These are phyloP conservation scores for Metschnikowia reukaufii DNA, from an alignment of 805 yeast species.

Conservation along the genomic window DNA sequence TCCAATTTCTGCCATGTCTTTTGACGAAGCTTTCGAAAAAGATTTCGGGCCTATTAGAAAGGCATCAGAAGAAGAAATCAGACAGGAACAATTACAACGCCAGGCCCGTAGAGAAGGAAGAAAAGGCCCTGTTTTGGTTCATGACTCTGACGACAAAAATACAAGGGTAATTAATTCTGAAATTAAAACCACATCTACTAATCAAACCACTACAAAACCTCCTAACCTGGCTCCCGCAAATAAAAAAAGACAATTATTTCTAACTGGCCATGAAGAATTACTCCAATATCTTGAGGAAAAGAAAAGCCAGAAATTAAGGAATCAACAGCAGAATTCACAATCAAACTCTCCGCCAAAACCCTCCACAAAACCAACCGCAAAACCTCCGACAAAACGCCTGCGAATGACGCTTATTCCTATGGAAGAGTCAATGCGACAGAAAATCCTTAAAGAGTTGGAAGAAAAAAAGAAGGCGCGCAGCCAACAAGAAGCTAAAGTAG, in stretches of 20 bases:
- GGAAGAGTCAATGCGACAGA: slow-evolving; percentile 6
- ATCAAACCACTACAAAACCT: neutral
- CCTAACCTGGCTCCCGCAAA: neutral
- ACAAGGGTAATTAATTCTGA: neutral
- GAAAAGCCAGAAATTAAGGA: neutral
- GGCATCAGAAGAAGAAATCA: slow-evolving; percentile 6
- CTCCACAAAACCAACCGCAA: too few species aligned
- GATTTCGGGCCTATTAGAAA: slow-evolving; percentile 11
- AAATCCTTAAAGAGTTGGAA: neutral
- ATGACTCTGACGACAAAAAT: neutral
- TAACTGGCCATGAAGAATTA: slow-evolving; percentile 12
- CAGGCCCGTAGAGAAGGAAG: neutral
- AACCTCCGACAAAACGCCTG: too few species aligned
- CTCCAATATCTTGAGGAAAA: slow-evolving; percentile 5
- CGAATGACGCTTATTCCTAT: slow-evolving; percentile 7
- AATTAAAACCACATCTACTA: neutral
- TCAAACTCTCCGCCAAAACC: neutral
- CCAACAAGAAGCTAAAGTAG: neutral
- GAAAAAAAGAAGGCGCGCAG: neutral
- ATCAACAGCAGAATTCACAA: neutral
- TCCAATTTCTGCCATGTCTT: slow-evolving; percentile 9
- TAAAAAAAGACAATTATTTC: slow-evolving; percentile 1
- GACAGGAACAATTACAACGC: slow-evolving; percentile 3
- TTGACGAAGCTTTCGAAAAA: slow-evolving; percentile 19
- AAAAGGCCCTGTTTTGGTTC: neutral